Percentiles rank a stretch among this genome's conserved stretches.
These are phyloP conservation scores for Phyllosticta capitalensis DNA, from an alignment of 2,329 filamentous ascomycete species.

Conservation along the genomic window DNA sequence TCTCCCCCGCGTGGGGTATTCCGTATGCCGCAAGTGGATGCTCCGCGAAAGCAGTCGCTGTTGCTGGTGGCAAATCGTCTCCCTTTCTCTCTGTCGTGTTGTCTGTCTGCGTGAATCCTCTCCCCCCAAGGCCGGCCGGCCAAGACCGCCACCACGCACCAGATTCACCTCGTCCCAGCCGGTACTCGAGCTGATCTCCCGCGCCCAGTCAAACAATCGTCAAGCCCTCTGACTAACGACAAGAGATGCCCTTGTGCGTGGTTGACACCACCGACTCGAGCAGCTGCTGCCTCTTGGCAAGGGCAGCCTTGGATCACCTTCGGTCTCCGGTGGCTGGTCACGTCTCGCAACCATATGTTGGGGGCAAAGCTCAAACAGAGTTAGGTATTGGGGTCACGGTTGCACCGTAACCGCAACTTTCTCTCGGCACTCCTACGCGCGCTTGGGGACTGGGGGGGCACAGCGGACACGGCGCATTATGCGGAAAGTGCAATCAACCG, in stretches of 20 bases:
- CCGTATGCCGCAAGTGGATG: not conserved
- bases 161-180: not conserved
- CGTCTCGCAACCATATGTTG: no score
- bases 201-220: not conserved
- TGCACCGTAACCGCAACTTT: no score
- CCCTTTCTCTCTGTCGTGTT: not conserved
- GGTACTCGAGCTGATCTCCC: not conserved
- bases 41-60: not conserved
- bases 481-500: no score
- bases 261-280: no score
- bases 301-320: no score
- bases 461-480: no score
- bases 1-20: not conserved
- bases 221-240: not conserved
- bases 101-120: not conserved
- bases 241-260: not conserved
- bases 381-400: no score
- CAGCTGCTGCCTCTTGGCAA: no score
- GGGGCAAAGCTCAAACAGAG: no score
- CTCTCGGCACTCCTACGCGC: no score
- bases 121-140: not conserved
- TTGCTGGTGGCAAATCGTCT: not conserved
- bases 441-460: no score
- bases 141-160: not conserved
- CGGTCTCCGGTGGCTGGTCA: no score